These are phyloP conservation scores for Podospora australis DNA, from an alignment of 495 filamentous ascomycete species.

Conservation along the genomic window DNA sequence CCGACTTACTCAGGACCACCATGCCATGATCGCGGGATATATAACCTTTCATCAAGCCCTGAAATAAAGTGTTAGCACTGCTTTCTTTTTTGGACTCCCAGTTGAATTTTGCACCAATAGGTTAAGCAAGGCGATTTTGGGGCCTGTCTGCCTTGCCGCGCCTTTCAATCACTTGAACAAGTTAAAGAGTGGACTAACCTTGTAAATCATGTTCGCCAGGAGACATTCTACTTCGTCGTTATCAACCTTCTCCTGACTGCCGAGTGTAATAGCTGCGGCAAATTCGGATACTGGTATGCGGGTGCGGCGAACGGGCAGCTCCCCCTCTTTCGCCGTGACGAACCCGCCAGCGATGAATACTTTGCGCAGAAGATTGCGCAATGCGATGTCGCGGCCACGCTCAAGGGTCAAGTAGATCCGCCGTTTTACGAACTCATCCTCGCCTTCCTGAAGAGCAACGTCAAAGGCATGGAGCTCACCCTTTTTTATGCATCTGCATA, in stretches of 20 bases:
- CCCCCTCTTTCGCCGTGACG: conserved; percentile 61
- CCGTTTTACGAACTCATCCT: conserved; percentile 86
- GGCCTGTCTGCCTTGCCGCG: conserved; percentile 9
- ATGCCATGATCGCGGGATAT: conserved; percentile 83
- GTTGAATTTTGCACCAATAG: conserved; percentile 9
- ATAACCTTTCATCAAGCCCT: conserved; percentile 97
- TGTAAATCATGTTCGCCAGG: conserved; percentile 92
- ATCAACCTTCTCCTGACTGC: conserved; percentile 60
- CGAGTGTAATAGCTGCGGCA: conserved; percentile 50
- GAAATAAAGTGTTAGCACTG: conserved; percentile 9
- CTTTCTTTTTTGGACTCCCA: conserved; percentile 26
- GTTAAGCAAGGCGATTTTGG: too few relatives aligned
- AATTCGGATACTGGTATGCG: conserved; percentile 79
- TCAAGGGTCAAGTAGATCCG: conserved; percentile 94
- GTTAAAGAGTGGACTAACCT: conserved; percentile 51
- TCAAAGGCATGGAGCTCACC: conserved; percentile 85
- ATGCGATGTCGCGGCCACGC: conserved; percentile 78
- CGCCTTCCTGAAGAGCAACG: conserved; percentile 66
- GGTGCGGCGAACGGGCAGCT: conserved; percentile 56
- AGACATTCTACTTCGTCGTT: conserved; percentile 93
- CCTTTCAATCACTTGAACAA: conserved; percentile 8
- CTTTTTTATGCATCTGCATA: conserved; percentile 67
- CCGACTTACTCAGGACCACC: conserved; percentile 83
- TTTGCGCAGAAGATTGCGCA: conserved; percentile 85
- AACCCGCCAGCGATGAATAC: conserved; percentile 79